Base-by-base conservation (phyloP, 495 filamentous ascomycete genomes). In the Penicillium arizonense region DNA sequence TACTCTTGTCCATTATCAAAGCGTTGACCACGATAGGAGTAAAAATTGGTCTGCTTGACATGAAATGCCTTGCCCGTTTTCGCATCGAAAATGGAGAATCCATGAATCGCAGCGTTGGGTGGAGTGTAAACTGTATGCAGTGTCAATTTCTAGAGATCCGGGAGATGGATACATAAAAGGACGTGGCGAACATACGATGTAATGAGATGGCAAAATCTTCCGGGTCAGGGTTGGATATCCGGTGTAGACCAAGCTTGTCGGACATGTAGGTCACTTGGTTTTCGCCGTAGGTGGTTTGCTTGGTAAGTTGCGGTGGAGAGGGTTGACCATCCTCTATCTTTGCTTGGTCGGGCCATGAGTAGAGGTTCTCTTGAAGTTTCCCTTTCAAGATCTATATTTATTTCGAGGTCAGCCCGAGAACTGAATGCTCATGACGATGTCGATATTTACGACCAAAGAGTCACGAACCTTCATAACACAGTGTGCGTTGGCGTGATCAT, bases 401-500 rank as follows among this genome's bases (percentile, higher is more conserved):
- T 30, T 43, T 9, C 10, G 10, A 21, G 21, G 28, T 55, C 21
- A 55, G 35, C 6, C 12, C 3, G 13, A 26, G 4, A 9, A 8
- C 0, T 5, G 5, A 30, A 30, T 30, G 28, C 8, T 9, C 7
- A 2, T 2, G 28, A 30, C 8, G 26, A 33, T 30, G 7, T 16
- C 21, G 40, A 24, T 9, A 14, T 18, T 13, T 21, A 7, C 10
- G 21, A 13, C 12, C 13, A 32, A 8, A 26, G 34, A 46, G 14
- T 10, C 13, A 53, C 40, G 3, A 69, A 78, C 78, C 70, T 84
- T 84, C 81, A 84, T 84, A 30, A 84, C 70, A 48, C 89, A 94
- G 60, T 92, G 89, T 21, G 89, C 87, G 61, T 89, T 85, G 55
- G 88, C 87, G 67, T 94, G 89, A 62, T 97, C 92, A 68, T 97